Evolutionary conservation across 352 stramenopile species (phyloP).

Genomic region (Phytophthora palmivora): DNA sequence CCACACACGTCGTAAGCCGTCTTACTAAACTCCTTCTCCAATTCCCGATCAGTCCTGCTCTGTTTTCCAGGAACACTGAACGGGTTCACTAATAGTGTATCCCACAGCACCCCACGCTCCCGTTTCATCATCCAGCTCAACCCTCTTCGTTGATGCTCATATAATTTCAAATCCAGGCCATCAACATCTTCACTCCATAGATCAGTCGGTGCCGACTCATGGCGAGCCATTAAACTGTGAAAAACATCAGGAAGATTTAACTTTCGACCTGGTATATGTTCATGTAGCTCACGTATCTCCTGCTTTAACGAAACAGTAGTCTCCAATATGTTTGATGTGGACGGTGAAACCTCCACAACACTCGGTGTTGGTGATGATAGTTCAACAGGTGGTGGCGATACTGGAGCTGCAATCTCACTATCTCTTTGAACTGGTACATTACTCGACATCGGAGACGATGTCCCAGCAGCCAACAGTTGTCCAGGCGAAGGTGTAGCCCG

Average conservation of each 20-base stretch:
- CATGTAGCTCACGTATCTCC: background rate
- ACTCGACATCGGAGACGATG: background rate
- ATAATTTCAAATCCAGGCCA: conserved; percentile 65
- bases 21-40: conserved; percentile 56
- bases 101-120: conserved; percentile 37
- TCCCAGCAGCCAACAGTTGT: background rate
- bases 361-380: conserved; percentile 1
- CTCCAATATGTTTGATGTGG: conserved; percentile 3
- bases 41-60: conserved; percentile 23
- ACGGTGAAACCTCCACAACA: conserved; percentile 1
- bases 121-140: conserved; percentile 80
- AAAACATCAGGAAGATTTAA: conserved; percentile 68
- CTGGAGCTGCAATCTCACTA: background rate
- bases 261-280: conserved; percentile 17
- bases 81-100: conserved; percentile 42
- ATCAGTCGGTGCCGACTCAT: conserved; percentile 46
- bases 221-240: conserved; percentile 53
- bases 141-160: conserved; percentile 69
- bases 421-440: background rate
- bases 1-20: conserved; percentile 63
- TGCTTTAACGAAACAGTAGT: conserved; percentile 4
- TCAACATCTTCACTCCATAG: conserved; percentile 63
- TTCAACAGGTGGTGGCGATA: background rate
- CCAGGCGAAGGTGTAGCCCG: background rate
- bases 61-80: conserved; percentile 43